A percentile compares a stretch with the other conserved stretches of the same genome.
These are phyloP conservation scores for Artemisia annua DNA, from an alignment of 129 eudicot species.

Conservation along the genomic window DNA sequence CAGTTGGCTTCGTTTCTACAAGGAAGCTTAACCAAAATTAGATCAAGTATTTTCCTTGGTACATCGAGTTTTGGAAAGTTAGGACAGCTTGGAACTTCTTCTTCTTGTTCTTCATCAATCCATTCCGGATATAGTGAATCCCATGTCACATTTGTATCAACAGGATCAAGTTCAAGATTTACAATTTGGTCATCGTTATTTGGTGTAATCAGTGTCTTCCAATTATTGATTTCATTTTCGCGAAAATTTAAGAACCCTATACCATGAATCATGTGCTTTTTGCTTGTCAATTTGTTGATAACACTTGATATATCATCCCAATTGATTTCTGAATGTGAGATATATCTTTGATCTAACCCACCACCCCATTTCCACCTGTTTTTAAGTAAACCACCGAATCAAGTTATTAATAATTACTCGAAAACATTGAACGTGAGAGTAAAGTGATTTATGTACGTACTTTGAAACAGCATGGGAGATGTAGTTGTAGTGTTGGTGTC, in stretches of 20 bases:
- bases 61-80: slow-evolving; percentile 50
- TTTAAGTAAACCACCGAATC: slow-evolving; percentile 12
- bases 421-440: background rate
- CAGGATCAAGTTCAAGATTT: slow-evolving; percentile 49
- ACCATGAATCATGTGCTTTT: slow-evolving; percentile 57
- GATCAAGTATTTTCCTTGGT: slow-evolving; percentile 57
- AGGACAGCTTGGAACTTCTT: slow-evolving; percentile 78
- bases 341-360: slow-evolving; percentile 46
- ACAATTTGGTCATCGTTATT: slow-evolving; percentile 50
- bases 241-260: slow-evolving; percentile 74
- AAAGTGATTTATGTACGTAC: slow-evolving; percentile 27
- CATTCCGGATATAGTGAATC: slow-evolving; percentile 86
- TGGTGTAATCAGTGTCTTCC: slow-evolving; percentile 52
- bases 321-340: slow-evolving; percentile 47
- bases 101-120: slow-evolving; percentile 93
- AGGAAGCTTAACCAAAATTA: slow-evolving; percentile 83
- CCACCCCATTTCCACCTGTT: slow-evolving; percentile 41
- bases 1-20: slow-evolving; percentile 60
- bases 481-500: slow-evolving; percentile 37
- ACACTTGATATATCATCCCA: slow-evolving; percentile 67
- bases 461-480: slow-evolving; percentile 46
- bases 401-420: background rate
- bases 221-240: slow-evolving; percentile 55
- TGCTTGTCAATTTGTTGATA: slow-evolving; percentile 41
- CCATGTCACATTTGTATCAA: slow-evolving; percentile 63